Percentiles rank a stretch among this genome's conserved stretches.
Evolutionary conservation across 2,329 filamentous ascomycete species (phyloP).

Genomic region (Phoma sp.): DNA sequence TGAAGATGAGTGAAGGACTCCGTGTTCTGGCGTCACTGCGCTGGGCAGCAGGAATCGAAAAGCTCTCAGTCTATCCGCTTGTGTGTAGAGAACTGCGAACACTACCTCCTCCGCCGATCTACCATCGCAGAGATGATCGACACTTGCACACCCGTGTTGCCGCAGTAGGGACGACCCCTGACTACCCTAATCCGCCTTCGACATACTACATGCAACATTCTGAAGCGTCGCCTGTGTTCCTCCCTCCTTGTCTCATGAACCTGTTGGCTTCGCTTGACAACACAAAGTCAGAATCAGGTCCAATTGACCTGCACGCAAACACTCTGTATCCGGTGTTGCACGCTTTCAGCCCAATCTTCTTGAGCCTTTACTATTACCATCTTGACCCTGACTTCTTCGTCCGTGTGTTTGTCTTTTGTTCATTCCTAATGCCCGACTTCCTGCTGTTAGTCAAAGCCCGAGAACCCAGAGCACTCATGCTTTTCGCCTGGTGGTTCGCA

Average conservation of each 20-base stretch:
- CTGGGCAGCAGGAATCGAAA: constrained; percentile 41
- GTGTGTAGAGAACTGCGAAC: constrained; percentile 36
- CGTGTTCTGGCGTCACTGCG: constrained; percentile 37
- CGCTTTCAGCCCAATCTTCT: constrained; percentile 40
- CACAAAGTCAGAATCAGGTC: constrained; percentile 13
- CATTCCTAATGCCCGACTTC: constrained; percentile 40
- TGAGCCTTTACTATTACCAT: constrained; percentile 41
- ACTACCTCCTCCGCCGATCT: constrained; percentile 36
- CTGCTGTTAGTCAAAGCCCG: constrained; percentile 26
- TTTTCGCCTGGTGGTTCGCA: constrained; percentile 40
- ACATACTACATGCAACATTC: constrained; percentile 25
- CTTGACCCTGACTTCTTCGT: constrained; percentile 38
- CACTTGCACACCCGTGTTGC: constrained; percentile 19
- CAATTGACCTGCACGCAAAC: constrained; percentile 28
- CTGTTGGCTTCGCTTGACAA: constrained; percentile 27
- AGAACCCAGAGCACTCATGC: constrained; percentile 35
- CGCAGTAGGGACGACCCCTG: constrained; percentile 25
- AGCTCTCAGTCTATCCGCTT: constrained; percentile 37
- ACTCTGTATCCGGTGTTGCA: constrained; percentile 37
- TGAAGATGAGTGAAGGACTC: constrained; percentile 41
- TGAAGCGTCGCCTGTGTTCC: constrained; percentile 27
- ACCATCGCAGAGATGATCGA: constrained; percentile 15
- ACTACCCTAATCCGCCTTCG: constrained; percentile 34
- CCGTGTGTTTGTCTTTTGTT: constrained; percentile 37
- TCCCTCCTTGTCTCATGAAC: constrained; percentile 34